Evolutionary conservation across 306 rosid genomes (phyloP), one percentile per base, ranked within the genome.

Genomic region (Phaseolus lunatus): DNA sequence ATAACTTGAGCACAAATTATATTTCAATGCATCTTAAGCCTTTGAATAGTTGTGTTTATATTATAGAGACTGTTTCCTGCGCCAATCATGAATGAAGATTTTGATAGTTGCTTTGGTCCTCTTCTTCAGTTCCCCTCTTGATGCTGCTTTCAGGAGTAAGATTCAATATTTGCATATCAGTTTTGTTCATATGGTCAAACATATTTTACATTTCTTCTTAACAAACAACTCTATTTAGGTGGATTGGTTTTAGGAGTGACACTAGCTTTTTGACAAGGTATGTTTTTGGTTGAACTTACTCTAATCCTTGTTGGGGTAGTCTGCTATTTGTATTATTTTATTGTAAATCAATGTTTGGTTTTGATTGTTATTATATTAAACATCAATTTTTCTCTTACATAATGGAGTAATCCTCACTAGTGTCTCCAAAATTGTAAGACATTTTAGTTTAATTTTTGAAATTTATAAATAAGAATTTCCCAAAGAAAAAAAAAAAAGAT

Each of bases 101-200:
- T 53, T 7, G 39, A 48, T 53, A 53, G 61, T 63, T 16, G 2
- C 44, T 29, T 64, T 59, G 19, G 10, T 31, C 14, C 27, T 43
- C 16, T 50, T 80, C 58, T 73, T 73, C 62, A 41, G 35, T 26
- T 4, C 33, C 35, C 20, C 15, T 20, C 20, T 44, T 54, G 27
- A 22, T 71, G 47, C 56, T 26, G 70, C 18, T 27, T 67, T 52
- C 26, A 61, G 66, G 81, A 65, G 80, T 45, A 63, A 79, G 41
- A 58, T 37, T 50, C 74, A 44, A 61, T 24, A 4, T 43, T 82
- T 63, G 48, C 35, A 63, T 29, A 12, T 76, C 50, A 53, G 37
- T 77, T 77, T 39, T 70, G 64, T 70, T 70, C 72, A 67, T 59
- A 84, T 61, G 31, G 19, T 70, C 43, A 24, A 18, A 65, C 79